These are phyloP conservation scores for Hypoxylon sp. DNA, from an alignment of 2,329 filamentous ascomycete species.

Conservation along the genomic window DNA sequence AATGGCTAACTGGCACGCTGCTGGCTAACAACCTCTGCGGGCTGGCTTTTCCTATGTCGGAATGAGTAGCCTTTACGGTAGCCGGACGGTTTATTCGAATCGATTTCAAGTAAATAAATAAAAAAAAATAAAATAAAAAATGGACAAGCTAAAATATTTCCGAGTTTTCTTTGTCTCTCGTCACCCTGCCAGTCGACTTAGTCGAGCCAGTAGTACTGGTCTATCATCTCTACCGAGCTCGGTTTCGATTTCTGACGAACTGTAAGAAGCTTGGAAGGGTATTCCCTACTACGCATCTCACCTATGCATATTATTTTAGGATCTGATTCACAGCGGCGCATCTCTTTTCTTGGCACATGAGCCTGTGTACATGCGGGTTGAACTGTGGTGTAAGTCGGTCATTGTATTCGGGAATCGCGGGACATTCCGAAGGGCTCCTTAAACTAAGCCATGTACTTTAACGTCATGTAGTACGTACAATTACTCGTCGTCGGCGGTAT, in stretches of 20 bases:
- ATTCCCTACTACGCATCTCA: conserved; percentile 41
- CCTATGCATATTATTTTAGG: conserved; percentile 47
- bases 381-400: conserved; percentile 48
- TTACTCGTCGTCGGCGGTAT: conserved; percentile 35
- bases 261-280: conserved; percentile 39
- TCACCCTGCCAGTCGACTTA: conserved; percentile 16
- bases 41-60: conserved; percentile 34
- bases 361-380: conserved; percentile 44
- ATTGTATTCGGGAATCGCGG: conserved; percentile 46
- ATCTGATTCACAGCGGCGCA: conserved; percentile 47
- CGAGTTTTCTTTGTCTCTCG: conserved; percentile 11
- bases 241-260: conserved; percentile 31
- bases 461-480: conserved; percentile 37
- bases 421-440: conserved; percentile 39
- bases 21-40: conserved; percentile 14
- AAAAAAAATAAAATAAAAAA: too few relatives aligned
- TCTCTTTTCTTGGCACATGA: conserved; percentile 48
- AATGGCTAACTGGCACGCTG: neutral
- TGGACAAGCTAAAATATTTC: neutral
- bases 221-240: conserved; percentile 32
- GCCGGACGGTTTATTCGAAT: conserved; percentile 38
- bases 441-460: conserved; percentile 27
- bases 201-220: conserved; percentile 21
- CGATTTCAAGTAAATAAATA: neutral
- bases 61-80: conserved; percentile 37